Evolutionary conservation across 1,284 basidiomycete species (phyloP).

Genomic region (Naganishia sp.): DNA sequence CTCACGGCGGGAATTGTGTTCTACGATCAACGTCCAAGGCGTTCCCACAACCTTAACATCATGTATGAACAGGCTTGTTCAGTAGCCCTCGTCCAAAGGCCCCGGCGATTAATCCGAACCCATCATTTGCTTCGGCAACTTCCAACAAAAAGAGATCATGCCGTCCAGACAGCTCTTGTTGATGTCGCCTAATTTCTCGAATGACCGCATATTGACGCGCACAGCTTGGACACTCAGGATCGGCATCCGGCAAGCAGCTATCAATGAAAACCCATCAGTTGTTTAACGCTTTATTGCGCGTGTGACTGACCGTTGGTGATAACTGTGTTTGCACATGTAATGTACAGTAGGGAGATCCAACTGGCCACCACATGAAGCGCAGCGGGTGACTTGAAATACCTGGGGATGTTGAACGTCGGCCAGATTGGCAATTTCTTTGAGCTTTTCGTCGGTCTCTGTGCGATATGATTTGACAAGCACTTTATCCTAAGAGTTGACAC

Average conservation of each 20-base stretch:
- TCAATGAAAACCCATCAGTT: not conserved
- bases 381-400: slow-evolving; percentile 91
- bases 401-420: slow-evolving; percentile 73
- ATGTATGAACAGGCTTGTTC: slow-evolving; percentile 20
- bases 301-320: slow-evolving; percentile 77
- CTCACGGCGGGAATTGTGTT: too few relatives aligned
- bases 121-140: slow-evolving; percentile 78
- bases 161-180: slow-evolving; percentile 75
- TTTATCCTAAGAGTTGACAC: slow-evolving; percentile 64
- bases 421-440: slow-evolving; percentile 77
- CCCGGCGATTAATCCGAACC: slow-evolving; percentile 76
- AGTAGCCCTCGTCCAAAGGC: slow-evolving; percentile 62
- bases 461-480: slow-evolving; percentile 83
- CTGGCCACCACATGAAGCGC: slow-evolving; percentile 80
- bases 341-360: slow-evolving; percentile 91
- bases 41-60: too few relatives aligned
- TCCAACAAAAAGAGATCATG: slow-evolving; percentile 87
- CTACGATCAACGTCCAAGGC: too few relatives aligned
- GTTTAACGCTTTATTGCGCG: not conserved
- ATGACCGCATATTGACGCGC: slow-evolving; percentile 83
- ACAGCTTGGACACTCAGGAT: slow-evolving; percentile 85
- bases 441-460: slow-evolving; percentile 75
- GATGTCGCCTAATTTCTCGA: slow-evolving; percentile 79
- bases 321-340: slow-evolving; percentile 98
- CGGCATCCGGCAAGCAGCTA: slow-evolving; percentile 79